Evolutionary conservation across 176 grass and related monocot genomes (phyloP).

Genomic region (Triticum dicoccoides): DNA sequence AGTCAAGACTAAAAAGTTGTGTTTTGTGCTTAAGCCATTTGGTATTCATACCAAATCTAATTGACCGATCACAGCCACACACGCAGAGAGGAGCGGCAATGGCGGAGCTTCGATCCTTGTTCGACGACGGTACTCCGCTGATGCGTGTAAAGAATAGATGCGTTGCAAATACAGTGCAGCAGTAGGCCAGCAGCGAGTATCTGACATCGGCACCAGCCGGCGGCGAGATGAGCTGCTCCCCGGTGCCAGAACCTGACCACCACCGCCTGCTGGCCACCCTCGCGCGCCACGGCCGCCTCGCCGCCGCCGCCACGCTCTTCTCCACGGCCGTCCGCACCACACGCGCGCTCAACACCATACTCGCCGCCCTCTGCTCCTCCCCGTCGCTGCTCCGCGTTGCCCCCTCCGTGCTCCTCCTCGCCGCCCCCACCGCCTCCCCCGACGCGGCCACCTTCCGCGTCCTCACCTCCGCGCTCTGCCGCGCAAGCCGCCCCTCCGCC

Average conservation of each 20-base stretch:
- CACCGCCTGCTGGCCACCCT: conserved; percentile 20
- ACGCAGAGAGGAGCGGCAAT: neutral
- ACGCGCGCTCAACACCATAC: conserved; percentile 27
- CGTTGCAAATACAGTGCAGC: neutral
- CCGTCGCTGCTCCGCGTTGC: neutral
- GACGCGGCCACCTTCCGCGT: conserved; percentile 28
- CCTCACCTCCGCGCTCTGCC: conserved; percentile 36
- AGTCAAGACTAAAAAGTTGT: neutral
- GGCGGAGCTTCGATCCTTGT: neutral
- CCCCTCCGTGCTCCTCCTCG: conserved; percentile 23
- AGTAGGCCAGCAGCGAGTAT: too few relatives aligned
- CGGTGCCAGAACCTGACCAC: neutral
- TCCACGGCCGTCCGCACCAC: conserved; percentile 14
- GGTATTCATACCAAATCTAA: neutral
- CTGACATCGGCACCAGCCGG: neutral
- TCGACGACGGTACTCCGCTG: neutral
- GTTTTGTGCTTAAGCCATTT: neutral
- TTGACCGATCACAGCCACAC: neutral
- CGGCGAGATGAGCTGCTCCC: neutral
- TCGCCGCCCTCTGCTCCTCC: conserved; percentile 2
- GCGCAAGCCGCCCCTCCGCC: neutral
- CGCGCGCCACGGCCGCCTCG: conserved; percentile 25
- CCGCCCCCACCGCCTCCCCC: conserved; percentile 14
- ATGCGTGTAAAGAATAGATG: neutral
- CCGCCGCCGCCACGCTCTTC: conserved; percentile 19